These are phyloP conservation scores for Colletotrichum sp. DNA, from an alignment of 2,329 filamentous ascomycete genomes.

Conservation along the genomic window DNA sequence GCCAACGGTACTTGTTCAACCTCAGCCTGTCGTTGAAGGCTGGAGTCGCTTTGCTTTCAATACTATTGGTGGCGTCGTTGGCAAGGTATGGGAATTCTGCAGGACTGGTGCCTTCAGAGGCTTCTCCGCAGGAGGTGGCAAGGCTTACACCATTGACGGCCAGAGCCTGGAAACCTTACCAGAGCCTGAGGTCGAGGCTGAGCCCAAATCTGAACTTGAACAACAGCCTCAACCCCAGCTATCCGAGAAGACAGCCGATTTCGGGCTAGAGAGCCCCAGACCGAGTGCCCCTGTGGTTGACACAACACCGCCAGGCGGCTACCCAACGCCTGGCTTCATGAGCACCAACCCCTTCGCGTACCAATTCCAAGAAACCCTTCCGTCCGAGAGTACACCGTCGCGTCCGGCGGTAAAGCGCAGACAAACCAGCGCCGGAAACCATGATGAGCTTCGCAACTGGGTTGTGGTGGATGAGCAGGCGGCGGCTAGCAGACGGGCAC, in stretches of 20 bases:
- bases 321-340: slow-evolving; percentile 34
- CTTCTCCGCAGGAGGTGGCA: slow-evolving; percentile 85
- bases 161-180: background rate
- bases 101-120: slow-evolving; percentile 76
- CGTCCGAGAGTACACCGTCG: slow-evolving; percentile 47
- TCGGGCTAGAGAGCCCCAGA: background rate
- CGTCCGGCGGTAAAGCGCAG: slow-evolving; percentile 57
- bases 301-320: slow-evolving; percentile 23
- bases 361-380: slow-evolving; percentile 30
- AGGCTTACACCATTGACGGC: slow-evolving; percentile 64
- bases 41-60: slow-evolving; percentile 67
- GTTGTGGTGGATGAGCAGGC: slow-evolving; percentile 63
- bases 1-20: slow-evolving; percentile 36
- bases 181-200: background rate
- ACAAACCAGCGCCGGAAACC: slow-evolving; percentile 53
- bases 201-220: background rate
- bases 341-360: background rate
- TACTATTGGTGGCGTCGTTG: slow-evolving; percentile 70
- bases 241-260: background rate
- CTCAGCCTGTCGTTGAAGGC: slow-evolving; percentile 38
- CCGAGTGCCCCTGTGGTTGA: background rate
- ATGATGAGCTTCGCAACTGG: slow-evolving; percentile 71
- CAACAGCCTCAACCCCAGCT: background rate
- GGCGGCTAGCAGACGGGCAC: background rate
- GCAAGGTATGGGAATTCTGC: slow-evolving; percentile 88